phyloP scores from a whole-genome alignment of 345 rosid genomes.

The Populus tremula region DNA sequence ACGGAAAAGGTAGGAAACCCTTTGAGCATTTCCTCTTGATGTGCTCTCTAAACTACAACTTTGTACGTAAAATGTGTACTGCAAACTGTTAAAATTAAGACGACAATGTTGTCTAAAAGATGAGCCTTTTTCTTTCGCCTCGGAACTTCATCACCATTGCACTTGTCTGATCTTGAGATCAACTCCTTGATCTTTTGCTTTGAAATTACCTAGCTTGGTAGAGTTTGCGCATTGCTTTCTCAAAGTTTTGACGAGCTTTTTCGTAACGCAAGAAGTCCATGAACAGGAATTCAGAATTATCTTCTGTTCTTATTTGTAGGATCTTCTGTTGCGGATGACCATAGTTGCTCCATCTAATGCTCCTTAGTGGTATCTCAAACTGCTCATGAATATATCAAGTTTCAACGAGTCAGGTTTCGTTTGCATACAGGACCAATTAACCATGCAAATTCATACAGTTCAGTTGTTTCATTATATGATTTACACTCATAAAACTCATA shows the following conservation, averaged over 20 bases:
- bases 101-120: background rate
- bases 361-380: constrained; percentile 39
- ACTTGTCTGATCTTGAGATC: background rate
- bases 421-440: background rate
- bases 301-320: constrained; percentile 33
- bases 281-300: constrained; percentile 41
- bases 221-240: constrained; percentile 25
- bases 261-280: constrained; percentile 42
- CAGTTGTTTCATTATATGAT: too few species aligned
- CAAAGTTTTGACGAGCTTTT: constrained; percentile 37
- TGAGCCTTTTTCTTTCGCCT: background rate
- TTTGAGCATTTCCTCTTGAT: too few species aligned
- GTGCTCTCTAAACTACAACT: too few species aligned
- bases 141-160: background rate
- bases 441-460: background rate
- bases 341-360: constrained; percentile 21
- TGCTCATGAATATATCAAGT: constrained; percentile 10
- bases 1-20: too few species aligned
- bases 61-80: background rate
- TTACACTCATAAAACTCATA: too few species aligned
- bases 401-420: background rate
- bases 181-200: background rate
- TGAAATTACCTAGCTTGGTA: background rate
- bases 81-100: background rate
- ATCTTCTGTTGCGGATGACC: constrained; percentile 38